Evolutionary conservation across 306 rosid species (phyloP), one percentile per base, ranked within the genome.

Genomic region (Rubus parviflorus): DNA sequence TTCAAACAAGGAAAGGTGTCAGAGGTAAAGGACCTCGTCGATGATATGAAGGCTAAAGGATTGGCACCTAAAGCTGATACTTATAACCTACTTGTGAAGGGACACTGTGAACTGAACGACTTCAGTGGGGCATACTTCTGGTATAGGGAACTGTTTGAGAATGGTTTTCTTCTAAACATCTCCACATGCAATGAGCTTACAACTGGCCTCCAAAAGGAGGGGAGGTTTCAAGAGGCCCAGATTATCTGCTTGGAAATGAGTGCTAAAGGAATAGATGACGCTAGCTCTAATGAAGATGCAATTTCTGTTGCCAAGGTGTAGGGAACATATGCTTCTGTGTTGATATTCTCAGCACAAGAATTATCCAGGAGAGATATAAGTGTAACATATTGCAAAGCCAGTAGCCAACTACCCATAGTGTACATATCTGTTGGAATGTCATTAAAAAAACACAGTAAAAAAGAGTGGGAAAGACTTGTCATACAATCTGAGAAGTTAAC

Each of bases 31-130:
- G 82, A 71, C 60, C 69, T 91, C 54, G 81, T 93, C 16, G 76
- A 81, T 75, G 89, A 93, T 46, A 91, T 93, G 97, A 91, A 88
- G 87, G 92, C 76, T 66, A 85, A 86, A 80, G 91, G 92, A 58
- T 78, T 91, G 83, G 73, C 71, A 76, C 97, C 91, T 11, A 88
- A 87, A 79, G 82, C 85, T 60, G 96, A 90, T 80, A 91, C 98
- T 9, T 93, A 91, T 83, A 79, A 66, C 81, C 82, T 91, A 66
- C 83, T 93, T 72, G 86, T 93, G 48, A 91, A 86, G 86, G 97
- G 96, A 78, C 84, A 84, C 67, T 91, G 96, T 61, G 89, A 87
- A 72, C 57, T 75, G 6, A 80, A 86, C 75, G 92, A 93, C 79
- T 91, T 89, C 82, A 54, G 37, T 20, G 92, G 90, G 46, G 97